These are phyloP conservation scores for Pleurotus eryngii DNA, from an alignment of 768 basidiomycete species.

Conservation along the genomic window DNA sequence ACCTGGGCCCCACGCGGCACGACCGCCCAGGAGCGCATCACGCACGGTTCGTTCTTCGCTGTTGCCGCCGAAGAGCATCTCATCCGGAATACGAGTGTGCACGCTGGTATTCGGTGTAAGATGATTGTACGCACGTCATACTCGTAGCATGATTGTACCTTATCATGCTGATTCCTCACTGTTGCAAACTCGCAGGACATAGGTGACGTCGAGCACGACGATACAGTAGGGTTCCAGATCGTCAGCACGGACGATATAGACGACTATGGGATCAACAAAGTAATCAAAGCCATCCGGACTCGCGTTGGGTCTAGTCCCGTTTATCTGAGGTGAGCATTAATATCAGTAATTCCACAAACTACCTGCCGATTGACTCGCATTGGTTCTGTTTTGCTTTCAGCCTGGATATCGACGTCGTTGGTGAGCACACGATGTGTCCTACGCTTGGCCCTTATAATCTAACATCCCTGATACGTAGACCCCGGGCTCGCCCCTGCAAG, in stretches of 20 bases:
- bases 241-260: conserved; percentile 64
- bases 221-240: conserved; percentile 54
- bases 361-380: neutral
- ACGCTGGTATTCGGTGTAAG: conserved; percentile 66
- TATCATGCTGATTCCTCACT: neutral
- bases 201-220: conserved; percentile 47
- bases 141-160: neutral
- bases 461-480: conserved; percentile 28
- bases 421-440: conserved; percentile 21
- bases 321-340: conserved; percentile 46
- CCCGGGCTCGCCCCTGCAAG: conserved; percentile 62
- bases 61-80: conserved; percentile 55
- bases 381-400: conserved; percentile 19
- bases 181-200: conserved; percentile 27
- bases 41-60: conserved; percentile 66
- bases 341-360: no score
- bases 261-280: conserved; percentile 50
- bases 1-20: conserved; percentile 25
- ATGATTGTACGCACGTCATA: conserved; percentile 34
- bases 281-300: conserved; percentile 52
- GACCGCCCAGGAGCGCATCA: conserved; percentile 41
- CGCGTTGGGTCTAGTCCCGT: conserved; percentile 58
- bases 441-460: neutral
- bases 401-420: conserved; percentile 61
- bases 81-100: conserved; percentile 57